Conservation (phyloP, 352 stramenopile species). For the Globisporangium abappressorium region DNA sequence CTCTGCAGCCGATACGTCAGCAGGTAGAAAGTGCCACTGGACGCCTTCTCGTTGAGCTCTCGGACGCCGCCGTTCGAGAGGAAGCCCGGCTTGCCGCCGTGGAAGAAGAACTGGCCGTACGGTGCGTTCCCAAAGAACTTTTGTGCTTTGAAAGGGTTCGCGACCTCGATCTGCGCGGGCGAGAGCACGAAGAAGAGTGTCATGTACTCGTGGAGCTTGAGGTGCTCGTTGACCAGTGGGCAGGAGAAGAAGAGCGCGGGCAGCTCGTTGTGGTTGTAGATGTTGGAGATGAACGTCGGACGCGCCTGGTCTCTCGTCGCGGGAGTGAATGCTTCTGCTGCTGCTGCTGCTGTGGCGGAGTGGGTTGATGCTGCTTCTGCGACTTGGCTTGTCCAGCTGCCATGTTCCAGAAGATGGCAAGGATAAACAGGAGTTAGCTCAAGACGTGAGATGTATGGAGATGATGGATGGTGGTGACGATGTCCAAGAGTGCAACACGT, state of each 20-base stretch:
- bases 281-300: conserved; percentile 12
- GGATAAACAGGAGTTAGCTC: neutral
- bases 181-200: conserved; percentile 66
- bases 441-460: neutral
- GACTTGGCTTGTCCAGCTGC: conserved; percentile 40
- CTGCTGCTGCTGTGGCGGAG: neutral
- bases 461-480: neutral
- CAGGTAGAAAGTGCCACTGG: conserved; percentile 30
- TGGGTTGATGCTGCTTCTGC: neutral
- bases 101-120: conserved; percentile 65
- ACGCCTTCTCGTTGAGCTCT: conserved; percentile 23
- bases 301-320: conserved; percentile 9
- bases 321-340: conserved; percentile 14
- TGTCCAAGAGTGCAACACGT: neutral
- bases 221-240: conserved; percentile 31
- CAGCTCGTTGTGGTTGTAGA: conserved; percentile 24
- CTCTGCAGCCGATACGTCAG: conserved; percentile 46
- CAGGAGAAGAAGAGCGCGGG: conserved; percentile 50
- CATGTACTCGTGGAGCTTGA: conserved; percentile 51
- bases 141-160: conserved; percentile 39
- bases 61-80: conserved; percentile 45
- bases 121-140: conserved; percentile 74
- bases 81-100: conserved; percentile 54
- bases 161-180: conserved; percentile 34
- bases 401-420: neutral